Base-by-base conservation (phyloP, 495 filamentous ascomycete genomes). In the Aspergillus wentii region DNA sequence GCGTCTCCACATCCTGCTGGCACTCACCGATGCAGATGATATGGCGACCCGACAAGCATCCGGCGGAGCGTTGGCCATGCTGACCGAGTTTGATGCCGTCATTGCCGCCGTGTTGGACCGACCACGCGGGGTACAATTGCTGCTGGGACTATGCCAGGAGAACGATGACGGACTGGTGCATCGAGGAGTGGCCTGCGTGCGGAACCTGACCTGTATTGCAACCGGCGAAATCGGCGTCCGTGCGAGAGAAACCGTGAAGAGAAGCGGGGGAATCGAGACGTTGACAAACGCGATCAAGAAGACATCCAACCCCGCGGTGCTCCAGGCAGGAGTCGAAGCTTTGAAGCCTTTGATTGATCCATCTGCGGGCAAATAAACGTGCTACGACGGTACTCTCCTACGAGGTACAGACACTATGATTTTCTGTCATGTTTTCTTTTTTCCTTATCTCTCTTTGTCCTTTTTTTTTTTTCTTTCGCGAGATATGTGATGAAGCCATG, bases 11-110 rank as follows among this genome's bases (percentile, higher is more conserved):
- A 76, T 96, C 17, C 57, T 98, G 8, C 74, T 95, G 10, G 91
- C 91, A 3, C 74, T 97, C 15, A 80, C 87, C 3, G 91, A 97
- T 51, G 78, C 82, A 1, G 84, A 95, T 38, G 88, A 95, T 49
- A 55, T 73, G 18, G 79, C 74, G 8, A 94, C 91, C 4, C 68
- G 91, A 31, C 76, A 78, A 39, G 92, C 88, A 1, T 88, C 92
- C 3, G 91, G 88, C 8, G 92, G 92, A 0, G 91, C 86, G 0
- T 54, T 98, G 35, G 92, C 92, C 10, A 83, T 82, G 66, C 53
- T 98, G 40, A 86, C 86, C 1, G 79, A 82, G 33, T 89, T 78
- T 47, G 86, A 91, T 43, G 73, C 69, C 1, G 79, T 81, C 0
- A 82, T 90, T 11, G 68, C 76, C 19, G 81, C 71, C 2, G 67